Evolutionary conservation across 768 basidiomycete genomes (phyloP).

Genomic region (Tricholoma furcatifolium): DNA sequence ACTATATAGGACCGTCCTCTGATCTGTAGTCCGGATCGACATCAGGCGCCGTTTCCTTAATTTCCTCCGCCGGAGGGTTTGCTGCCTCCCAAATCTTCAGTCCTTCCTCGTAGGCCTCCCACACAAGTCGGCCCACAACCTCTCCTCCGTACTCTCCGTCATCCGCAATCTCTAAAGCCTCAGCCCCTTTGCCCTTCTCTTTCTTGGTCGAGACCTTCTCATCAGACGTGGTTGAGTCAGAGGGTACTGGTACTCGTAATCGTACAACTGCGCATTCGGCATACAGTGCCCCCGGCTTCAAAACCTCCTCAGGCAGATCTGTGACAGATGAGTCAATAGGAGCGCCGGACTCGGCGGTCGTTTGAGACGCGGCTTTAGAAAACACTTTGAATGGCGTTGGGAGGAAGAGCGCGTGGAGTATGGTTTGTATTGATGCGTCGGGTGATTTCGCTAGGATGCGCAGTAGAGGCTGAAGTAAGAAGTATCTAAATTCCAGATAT

Average conservation of each 20-base stretch:
- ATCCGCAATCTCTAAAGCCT: slow-evolving; percentile 44
- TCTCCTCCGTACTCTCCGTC: slow-evolving; percentile 76
- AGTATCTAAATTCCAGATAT: slow-evolving; percentile 49
- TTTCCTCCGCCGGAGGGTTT: slow-evolving; percentile 23
- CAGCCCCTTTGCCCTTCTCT: slow-evolving; percentile 22
- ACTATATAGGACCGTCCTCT: slow-evolving; percentile 7
- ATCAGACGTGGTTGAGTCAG: slow-evolving; percentile 18
- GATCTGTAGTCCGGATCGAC: slow-evolving; percentile 8
- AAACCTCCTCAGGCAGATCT: slow-evolving; percentile 52
- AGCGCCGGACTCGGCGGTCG: slow-evolving; percentile 2
- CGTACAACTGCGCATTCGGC: slow-evolving; percentile 70
- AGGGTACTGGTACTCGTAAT: slow-evolving; percentile 34
- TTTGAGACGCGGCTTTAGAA: slow-evolving; percentile 22
- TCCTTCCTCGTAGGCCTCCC: slow-evolving; percentile 73
- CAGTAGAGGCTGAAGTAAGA: slow-evolving; percentile 64
- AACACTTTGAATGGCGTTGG: slow-evolving; percentile 74
- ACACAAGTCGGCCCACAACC: slow-evolving; percentile 61
- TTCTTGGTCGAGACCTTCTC: slow-evolving; percentile 24
- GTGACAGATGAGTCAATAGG: slow-evolving; percentile 17
- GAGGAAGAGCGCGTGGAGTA: slow-evolving; percentile 81
- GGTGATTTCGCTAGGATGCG: slow-evolving; percentile 72
- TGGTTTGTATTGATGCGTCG: slow-evolving; percentile 59
- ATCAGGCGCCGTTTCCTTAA: slow-evolving; percentile 12
- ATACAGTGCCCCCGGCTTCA: slow-evolving; percentile 78
- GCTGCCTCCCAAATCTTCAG: slow-evolving; percentile 66